Evolutionary conservation across 371 early-diverging fungal species (phyloP).

Genomic region (Haplosporangium sp.): DNA sequence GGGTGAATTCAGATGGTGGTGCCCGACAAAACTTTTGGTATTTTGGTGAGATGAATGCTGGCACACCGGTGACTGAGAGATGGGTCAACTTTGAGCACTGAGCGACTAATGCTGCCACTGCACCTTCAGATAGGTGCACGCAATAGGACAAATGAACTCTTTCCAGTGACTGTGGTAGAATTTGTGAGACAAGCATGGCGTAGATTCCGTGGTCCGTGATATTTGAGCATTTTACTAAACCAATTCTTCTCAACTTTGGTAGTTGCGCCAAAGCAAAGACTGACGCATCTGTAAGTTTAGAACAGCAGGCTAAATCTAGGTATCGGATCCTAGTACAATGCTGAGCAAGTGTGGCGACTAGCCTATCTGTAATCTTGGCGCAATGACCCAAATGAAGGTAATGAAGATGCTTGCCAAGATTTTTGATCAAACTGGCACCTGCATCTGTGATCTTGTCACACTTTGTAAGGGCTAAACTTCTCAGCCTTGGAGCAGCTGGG

Average conservation of each 20-base stretch:
- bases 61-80: conserved; percentile 71
- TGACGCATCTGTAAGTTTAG: conserved; percentile 64
- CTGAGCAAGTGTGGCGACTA: conserved; percentile 63
- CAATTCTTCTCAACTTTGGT: conserved; percentile 70
- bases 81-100: conserved; percentile 70
- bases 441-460: conserved; percentile 67
- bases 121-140: conserved; percentile 60
- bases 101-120: conserved; percentile 65
- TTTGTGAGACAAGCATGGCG: conserved; percentile 62
- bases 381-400: conserved; percentile 75
- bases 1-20: conserved; percentile 69
- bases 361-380: conserved; percentile 64
- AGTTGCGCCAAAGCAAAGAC: conserved; percentile 67
- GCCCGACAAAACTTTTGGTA: conserved; percentile 68
- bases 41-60: conserved; percentile 65
- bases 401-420: conserved; percentile 68
- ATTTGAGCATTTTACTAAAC: conserved; percentile 70
- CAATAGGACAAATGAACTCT: conserved; percentile 75
- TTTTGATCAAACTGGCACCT: conserved; percentile 62
- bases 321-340: conserved; percentile 75
- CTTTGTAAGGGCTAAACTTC: conserved; percentile 70
- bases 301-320: conserved; percentile 72
- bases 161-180: conserved; percentile 67
- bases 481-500: conserved; percentile 66
- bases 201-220: conserved; percentile 71